These are phyloP conservation scores for Fusarium nodosum DNA, from an alignment of 2,329 filamentous ascomycete genomes.

Conservation along the genomic window DNA sequence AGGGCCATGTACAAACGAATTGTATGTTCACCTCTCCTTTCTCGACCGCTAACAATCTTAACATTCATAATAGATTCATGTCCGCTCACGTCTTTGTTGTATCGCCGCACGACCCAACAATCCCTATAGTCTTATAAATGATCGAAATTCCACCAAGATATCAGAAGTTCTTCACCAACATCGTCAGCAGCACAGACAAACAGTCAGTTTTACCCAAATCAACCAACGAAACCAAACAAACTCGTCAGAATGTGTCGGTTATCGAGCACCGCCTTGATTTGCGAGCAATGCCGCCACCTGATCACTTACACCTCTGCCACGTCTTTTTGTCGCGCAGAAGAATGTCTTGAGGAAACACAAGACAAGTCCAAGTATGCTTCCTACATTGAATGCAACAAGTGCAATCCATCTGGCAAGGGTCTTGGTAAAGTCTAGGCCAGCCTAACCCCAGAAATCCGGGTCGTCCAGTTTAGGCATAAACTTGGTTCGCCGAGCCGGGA, in stretches of 20 bases:
- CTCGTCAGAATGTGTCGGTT: conserved; percentile 24
- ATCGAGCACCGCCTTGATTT: conserved; percentile 13
- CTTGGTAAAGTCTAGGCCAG: not conserved
- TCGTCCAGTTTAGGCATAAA: not conserved
- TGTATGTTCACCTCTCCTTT: not conserved
- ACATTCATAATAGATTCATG: not conserved
- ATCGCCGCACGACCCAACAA: not conserved
- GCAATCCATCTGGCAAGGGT: not conserved
- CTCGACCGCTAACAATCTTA: not conserved
- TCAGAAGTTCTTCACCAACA: not conserved
- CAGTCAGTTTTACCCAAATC: not conserved
- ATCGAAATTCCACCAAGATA: not conserved
- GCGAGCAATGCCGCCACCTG: conserved; percentile 11
- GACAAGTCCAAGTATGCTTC: not conserved
- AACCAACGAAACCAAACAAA: not conserved
- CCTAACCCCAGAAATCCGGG: not conserved
- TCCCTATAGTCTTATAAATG: not conserved
- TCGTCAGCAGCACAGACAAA: not conserved
- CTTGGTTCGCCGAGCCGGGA: not conserved
- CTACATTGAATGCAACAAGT: not conserved
- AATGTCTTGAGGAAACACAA: not conserved
- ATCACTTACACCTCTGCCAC: conserved; percentile 5
- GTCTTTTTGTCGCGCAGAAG: not conserved
- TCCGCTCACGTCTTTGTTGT: not conserved
- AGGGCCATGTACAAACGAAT: not conserved